phyloP scores from a whole-genome alignment of 1,284 basidiomycete genomes.

The Boletus sp. region DNA sequence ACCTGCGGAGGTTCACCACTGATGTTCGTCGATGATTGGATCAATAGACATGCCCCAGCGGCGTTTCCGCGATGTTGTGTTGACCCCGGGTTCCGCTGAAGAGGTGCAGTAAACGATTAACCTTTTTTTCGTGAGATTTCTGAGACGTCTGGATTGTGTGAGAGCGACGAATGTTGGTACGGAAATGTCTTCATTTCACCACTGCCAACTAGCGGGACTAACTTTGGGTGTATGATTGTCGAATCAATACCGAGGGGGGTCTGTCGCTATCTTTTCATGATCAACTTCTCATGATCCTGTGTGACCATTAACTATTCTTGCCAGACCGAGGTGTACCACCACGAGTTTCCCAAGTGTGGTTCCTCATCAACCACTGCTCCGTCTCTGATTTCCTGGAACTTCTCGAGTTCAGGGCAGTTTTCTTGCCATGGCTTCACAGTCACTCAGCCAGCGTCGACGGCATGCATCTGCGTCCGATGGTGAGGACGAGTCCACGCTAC shows the following conservation, averaged over 20 bases:
- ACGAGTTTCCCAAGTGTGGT: background rate
- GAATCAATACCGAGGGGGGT: background rate
- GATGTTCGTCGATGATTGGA: slow-evolving; percentile 14
- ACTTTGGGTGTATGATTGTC: background rate
- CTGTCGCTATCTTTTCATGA: background rate
- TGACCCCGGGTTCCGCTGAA: background rate
- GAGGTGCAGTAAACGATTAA: background rate
- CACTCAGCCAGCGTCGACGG: background rate
- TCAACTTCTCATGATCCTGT: background rate
- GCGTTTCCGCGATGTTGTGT: background rate
- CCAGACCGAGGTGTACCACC: background rate
- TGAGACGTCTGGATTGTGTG: background rate
- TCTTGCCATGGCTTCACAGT: background rate
- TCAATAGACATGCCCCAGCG: slow-evolving; percentile 20
- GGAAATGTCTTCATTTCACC: background rate
- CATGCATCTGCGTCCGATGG: background rate
- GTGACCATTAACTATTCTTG: background rate
- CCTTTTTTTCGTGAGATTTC: background rate
- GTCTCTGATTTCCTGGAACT: background rate
- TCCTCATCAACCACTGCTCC: background rate
- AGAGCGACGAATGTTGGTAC: background rate
- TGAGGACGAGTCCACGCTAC: no score
- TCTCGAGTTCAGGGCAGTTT: background rate
- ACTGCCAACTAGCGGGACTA: background rate
- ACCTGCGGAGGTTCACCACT: slow-evolving; percentile 55